phyloP scores from a whole-genome alignment of 1,284 basidiomycete species.

The Acaromyces ingoldii region DNA sequence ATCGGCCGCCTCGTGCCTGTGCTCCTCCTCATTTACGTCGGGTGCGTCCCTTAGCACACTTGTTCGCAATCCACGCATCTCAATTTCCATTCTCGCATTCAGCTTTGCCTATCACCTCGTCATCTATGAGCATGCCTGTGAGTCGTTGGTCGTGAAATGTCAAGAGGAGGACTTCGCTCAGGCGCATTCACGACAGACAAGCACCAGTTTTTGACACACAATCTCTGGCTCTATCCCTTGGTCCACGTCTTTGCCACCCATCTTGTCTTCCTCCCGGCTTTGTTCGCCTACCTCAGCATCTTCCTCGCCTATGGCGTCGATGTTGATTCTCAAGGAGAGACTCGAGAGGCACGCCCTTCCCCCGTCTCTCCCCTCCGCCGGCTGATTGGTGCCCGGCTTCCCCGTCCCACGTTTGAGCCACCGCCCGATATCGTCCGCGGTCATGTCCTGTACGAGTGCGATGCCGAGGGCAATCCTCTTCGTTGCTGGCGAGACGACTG shows the following conservation, averaged over 20 bases:
- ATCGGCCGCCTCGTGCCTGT: slow-evolving; percentile 7
- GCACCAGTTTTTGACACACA: neutral
- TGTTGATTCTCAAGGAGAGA: too few relatives aligned
- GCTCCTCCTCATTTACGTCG: slow-evolving; percentile 6
- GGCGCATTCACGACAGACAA: neutral
- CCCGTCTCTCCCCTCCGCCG: too few relatives aligned
- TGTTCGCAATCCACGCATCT: neutral
- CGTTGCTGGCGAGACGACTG: slow-evolving; percentile 8
- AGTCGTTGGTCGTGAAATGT: neutral
- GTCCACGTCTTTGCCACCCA: neutral
- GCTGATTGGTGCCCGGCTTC: neutral
- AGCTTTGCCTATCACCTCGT: slow-evolving; percentile 7
- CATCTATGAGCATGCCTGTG: slow-evolving; percentile 9
- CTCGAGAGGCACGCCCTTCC: neutral
- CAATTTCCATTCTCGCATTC: neutral
- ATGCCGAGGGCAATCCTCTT: neutral
- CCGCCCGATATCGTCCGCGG: neutral
- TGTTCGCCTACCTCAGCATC: slow-evolving; percentile 4
- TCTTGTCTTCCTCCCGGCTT: slow-evolving; percentile 4
- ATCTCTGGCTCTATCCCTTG: neutral
- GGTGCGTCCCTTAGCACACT: neutral
- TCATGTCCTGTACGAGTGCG: slow-evolving; percentile 3
- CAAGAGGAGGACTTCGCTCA: neutral
- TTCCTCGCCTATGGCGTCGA: slow-evolving; percentile 1
- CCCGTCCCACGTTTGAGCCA: slow-evolving; percentile 1